Percentiles rank a stretch among this genome's conserved stretches.
phyloP scores from a whole-genome alignment of 306 rosid species.

The Trifolium subterraneum region DNA sequence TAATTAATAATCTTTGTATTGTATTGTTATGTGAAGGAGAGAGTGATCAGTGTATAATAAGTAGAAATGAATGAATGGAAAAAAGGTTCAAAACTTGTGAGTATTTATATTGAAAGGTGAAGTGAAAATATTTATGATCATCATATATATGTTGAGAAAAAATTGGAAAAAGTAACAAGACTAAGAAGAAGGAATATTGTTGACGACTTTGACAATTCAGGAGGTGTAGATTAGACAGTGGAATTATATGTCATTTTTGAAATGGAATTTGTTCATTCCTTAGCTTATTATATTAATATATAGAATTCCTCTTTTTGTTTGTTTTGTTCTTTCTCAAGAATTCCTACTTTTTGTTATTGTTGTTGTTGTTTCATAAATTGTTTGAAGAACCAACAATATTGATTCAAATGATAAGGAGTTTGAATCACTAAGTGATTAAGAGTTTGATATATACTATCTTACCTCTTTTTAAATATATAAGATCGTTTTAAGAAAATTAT shows the following conservation, averaged over 20 bases:
- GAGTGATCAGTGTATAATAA: slow-evolving; percentile 17
- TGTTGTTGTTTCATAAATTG: not conserved
- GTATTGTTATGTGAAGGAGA: not conserved
- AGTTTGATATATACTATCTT: too few species aligned
- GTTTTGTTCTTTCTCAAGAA: not conserved
- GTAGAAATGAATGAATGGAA: slow-evolving; percentile 57
- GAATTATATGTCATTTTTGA: slow-evolving; percentile 57
- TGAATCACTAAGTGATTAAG: too few species aligned
- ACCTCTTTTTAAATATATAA: too few species aligned
- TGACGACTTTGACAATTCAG: slow-evolving; percentile 67
- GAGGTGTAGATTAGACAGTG: slow-evolving; percentile 57
- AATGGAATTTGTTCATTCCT: slow-evolving; percentile 49
- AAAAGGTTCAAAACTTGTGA: slow-evolving; percentile 57
- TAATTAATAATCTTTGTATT: not conserved
- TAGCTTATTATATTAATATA: slow-evolving; percentile 19
- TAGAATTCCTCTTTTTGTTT: not conserved
- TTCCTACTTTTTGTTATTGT: not conserved
- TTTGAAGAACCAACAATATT: not conserved
- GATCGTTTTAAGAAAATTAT: too few species aligned
- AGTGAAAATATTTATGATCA: slow-evolving; percentile 24
- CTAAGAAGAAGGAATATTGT: slow-evolving; percentile 49
- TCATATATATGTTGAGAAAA: slow-evolving; percentile 11
- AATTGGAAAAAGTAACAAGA: slow-evolving; percentile 38
- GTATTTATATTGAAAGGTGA: slow-evolving; percentile 58
- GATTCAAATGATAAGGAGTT: too few species aligned